Conservation (phyloP, 768 basidiomycete genomes). For the Chalciporus chontae region DNA sequence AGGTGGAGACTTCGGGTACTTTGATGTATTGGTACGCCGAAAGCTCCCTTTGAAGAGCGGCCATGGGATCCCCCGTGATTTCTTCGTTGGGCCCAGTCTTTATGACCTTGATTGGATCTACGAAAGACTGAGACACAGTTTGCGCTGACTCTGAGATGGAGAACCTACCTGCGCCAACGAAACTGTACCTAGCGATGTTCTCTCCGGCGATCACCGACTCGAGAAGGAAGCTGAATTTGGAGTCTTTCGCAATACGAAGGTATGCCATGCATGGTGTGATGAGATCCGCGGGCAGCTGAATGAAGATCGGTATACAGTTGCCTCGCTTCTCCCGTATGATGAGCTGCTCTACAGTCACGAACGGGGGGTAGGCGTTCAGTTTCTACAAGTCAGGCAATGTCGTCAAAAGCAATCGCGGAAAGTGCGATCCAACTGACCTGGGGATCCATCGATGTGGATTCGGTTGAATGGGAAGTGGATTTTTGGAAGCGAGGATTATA, state of each 20-base stretch:
- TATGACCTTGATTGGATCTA: constrained; percentile 92
- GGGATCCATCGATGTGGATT: constrained; percentile 41
- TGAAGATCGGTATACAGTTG: constrained; percentile 90
- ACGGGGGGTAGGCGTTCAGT: constrained; percentile 64
- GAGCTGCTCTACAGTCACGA: constrained; percentile 72
- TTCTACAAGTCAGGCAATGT: constrained; percentile 56
- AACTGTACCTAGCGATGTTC: constrained; percentile 90
- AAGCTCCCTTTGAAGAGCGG: constrained; percentile 80
- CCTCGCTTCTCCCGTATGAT: constrained; percentile 79
- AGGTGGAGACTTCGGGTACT: constrained; percentile 88
- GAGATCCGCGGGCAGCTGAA: constrained; percentile 92
- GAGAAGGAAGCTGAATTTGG: constrained; percentile 91
- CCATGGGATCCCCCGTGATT: constrained; percentile 82
- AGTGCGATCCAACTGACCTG: constrained; percentile 35
- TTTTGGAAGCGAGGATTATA: neutral
- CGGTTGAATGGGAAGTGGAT: neutral
- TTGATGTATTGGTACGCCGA: constrained; percentile 84
- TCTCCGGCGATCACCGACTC: constrained; percentile 92
- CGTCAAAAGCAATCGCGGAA: constrained; percentile 42
- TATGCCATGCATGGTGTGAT: constrained; percentile 98
- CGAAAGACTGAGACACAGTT: neutral
- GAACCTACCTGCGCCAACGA: constrained; percentile 86
- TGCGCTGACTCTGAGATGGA: neutral
- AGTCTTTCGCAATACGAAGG: constrained; percentile 86
- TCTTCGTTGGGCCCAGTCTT: constrained; percentile 86